phyloP scores from a whole-genome alignment of 768 basidiomycete species.

The Agrocybe pediades region DNA sequence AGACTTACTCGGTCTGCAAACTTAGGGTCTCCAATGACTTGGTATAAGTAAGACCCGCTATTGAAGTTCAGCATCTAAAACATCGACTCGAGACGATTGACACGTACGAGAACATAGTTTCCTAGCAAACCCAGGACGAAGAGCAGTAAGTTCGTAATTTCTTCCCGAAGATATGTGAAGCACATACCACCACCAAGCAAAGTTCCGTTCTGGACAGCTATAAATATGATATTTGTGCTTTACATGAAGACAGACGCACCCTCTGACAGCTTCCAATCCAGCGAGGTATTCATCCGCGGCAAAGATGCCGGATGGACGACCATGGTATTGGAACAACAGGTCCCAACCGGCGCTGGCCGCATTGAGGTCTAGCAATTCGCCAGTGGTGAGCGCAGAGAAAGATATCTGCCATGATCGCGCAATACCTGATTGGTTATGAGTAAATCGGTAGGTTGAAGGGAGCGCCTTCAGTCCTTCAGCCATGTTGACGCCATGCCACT shows the following conservation, averaged over 20 bases:
- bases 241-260: slow-evolving; percentile 29
- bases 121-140: slow-evolving; percentile 28
- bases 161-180: not conserved
- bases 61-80: not conserved
- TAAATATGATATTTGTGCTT: not conserved
- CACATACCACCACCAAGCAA: slow-evolving; percentile 52
- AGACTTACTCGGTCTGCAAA: slow-evolving; percentile 46
- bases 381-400: not conserved
- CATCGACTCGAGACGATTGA: not conserved
- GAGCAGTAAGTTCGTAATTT: not conserved
- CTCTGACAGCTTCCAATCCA: slow-evolving; percentile 53
- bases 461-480: slow-evolving; percentile 59
- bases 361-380: slow-evolving; percentile 42
- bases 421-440: slow-evolving; percentile 56
- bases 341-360: slow-evolving; percentile 55
- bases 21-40: slow-evolving; percentile 56
- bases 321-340: slow-evolving; percentile 58
- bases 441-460: slow-evolving; percentile 54
- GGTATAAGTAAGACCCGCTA: slow-evolving; percentile 57
- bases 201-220: slow-evolving; percentile 45
- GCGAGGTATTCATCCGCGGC: slow-evolving; percentile 61
- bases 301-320: slow-evolving; percentile 55
- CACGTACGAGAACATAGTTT: slow-evolving; percentile 62
- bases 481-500: slow-evolving; percentile 64
- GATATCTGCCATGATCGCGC: not conserved